These are phyloP conservation scores for Camellia granthamiana DNA, from an alignment of 148 eudicot genomes.

Conservation along the genomic window DNA sequence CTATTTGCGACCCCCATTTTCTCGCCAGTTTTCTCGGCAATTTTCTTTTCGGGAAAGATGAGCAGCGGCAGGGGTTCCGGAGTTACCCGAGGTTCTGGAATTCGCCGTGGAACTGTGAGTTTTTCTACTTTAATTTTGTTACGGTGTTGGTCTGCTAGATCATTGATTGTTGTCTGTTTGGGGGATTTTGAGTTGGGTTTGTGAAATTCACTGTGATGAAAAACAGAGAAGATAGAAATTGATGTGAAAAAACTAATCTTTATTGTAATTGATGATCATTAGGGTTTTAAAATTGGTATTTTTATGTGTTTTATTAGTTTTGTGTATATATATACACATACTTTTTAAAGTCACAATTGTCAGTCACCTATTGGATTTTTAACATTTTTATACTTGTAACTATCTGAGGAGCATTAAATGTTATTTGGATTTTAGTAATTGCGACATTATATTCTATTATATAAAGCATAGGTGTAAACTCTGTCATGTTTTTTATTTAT, in stretches of 20 bases:
- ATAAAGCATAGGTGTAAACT: no score
- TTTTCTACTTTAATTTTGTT: not conserved
- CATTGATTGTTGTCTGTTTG: not conserved
- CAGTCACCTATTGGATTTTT: no score
- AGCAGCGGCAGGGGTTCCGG: not conserved
- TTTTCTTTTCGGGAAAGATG: constrained; percentile 10
- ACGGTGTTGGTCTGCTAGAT: not conserved
- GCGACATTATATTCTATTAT: no score
- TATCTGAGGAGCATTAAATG: no score
- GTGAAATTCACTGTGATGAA: not conserved
- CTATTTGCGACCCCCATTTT: not conserved
- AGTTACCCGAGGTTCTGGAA: not conserved
- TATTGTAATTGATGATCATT: not conserved
- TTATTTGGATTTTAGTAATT: no score
- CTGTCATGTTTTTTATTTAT: no score
- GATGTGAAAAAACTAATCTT: not conserved
- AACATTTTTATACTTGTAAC: no score
- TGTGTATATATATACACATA: no score
- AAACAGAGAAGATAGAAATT: not conserved
- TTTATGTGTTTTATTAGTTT: no score
- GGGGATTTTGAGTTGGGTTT: not conserved
- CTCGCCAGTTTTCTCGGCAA: not conserved
- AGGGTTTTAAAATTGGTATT: not conserved
- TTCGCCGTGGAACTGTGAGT: not conserved
- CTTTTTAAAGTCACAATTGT: no score